A percentile compares a stretch with the other conserved stretches of the same genome.
These are phyloP conservation scores for Colletotrichum camelliae DNA, from an alignment of 2,329 filamentous ascomycete genomes.

Conservation along the genomic window DNA sequence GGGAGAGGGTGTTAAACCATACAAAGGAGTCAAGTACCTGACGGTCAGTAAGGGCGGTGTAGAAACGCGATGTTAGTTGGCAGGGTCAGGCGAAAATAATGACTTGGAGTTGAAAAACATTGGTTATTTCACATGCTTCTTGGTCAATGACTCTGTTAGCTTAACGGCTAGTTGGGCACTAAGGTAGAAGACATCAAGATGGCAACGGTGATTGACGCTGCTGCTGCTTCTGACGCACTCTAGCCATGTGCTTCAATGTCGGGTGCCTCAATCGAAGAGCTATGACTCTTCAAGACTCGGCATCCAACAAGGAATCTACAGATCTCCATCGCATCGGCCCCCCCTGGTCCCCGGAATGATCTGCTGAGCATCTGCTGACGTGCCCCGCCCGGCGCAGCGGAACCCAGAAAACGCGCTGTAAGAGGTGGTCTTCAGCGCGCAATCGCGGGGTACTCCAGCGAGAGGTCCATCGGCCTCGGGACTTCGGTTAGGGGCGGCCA, in stretches of 20 bases:
- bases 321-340: neutral
- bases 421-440: neutral
- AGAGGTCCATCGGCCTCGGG: slow-evolving; percentile 16
- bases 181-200: neutral
- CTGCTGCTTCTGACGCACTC: neutral
- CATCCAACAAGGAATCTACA: neutral
- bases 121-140: slow-evolving; percentile 3
- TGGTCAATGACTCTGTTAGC: neutral
- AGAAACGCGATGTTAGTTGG: slow-evolving; percentile 62
- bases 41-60: slow-evolving; percentile 73
- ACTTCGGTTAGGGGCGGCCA: slow-evolving; percentile 20
- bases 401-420: slow-evolving; percentile 7
- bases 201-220: neutral
- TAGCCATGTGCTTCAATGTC: neutral
- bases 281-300: neutral
- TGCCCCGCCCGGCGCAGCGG: slow-evolving; percentile 18
- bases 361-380: neutral
- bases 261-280: neutral
- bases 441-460: slow-evolving; percentile 17
- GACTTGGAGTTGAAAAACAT: neutral
- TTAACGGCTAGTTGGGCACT: slow-evolving; percentile 3
- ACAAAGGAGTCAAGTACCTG: slow-evolving; percentile 98
- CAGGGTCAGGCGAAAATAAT: slow-evolving; percentile 3
- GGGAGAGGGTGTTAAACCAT: slow-evolving; percentile 88
- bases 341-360: slow-evolving; percentile 13